Base-by-base conservation (phyloP, 2,329 filamentous ascomycete species). In the Nigrospora oryzae region DNA sequence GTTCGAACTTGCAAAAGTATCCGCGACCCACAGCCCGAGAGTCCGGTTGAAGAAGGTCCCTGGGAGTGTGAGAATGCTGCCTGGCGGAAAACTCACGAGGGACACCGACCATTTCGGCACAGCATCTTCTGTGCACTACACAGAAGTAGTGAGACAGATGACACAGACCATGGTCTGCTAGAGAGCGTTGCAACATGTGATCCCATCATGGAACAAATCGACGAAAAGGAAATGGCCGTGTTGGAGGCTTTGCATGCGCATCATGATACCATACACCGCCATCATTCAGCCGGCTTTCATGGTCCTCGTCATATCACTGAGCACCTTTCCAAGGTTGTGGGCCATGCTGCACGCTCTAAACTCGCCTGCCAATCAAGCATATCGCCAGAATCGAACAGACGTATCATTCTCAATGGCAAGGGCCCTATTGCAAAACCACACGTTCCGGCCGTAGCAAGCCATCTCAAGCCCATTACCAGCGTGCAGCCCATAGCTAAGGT, bases 301-400 rank as follows among this genome's bases (percentile, higher is more conserved):
- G 55, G 55, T 39, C 51, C 57, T 15, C 56, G 59, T 30, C 64
- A 66, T 46, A 62, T 63, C 45, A 52, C 60, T 38, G 59, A 64
- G 38, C 61, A 66, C 38, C 51, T 66, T 12, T 54, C 58, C 13
- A 44, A 44, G 14, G 51, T 45, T 31, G n/a, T 48, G 13, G 51
- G 47, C 7, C 47, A 49, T 23, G 17, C 11, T 11, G 16, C 33
- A 3, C 13, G 19, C 4, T 12, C 23, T 8, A n/a, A 31, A 6
- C 17, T 32, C 12, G 15, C 3, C 14, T 28, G 5, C 33, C 34
- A 28, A 2, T 28, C 8, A 2, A 28, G 23, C 23, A 28, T 28
- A 10, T 28, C 23, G 23, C 23, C 23, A 2, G 23, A 2, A 28
- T 28, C 10, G 23, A 7, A 28, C 7, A 10, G 2, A 28, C 10